Base-by-base conservation (phyloP, 2,329 filamentous ascomycete species). In the Diaporthe velutina region DNA sequence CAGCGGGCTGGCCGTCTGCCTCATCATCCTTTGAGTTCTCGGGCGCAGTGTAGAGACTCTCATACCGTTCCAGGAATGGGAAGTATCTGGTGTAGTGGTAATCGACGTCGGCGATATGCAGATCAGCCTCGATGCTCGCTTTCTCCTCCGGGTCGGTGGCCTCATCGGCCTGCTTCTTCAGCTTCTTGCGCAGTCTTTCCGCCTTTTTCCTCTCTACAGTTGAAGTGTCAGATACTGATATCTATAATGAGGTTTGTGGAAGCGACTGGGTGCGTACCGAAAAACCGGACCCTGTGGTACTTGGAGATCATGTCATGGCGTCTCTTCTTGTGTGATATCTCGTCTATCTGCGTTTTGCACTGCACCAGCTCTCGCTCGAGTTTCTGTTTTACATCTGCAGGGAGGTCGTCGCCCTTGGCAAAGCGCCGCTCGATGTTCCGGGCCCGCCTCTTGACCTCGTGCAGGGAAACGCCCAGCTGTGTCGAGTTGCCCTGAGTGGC, bases 231-330 rank as follows among this genome's bases (percentile, higher is more conserved):
- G 73, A 45, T 48, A 54, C 7, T 42, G 12, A 7, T 52, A 76
- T 22, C 66, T 67, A 52, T 17, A 3, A 13, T 1, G 3, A 38
- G 38, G 25, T 70, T 8, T 42, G 50, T 15, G 38, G 74, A 38
- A 38, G 10, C 35, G 35, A n/a, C n/a, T 10, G 10, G 35, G 12
- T 7, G 79, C 88, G 70, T 86, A 94, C 94, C 94, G 83, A 96
- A 96, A 82, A 97, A 97, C 38, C 94, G 88, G 68, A 96, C 91
- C 90, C 95, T 96, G 82, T 96, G 94, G 79, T 95, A 97, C 82
- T 92, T 93, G 68, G 87, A 87, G 76, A 96, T 95, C 90, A 96
- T 94, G 75, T 91, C 88, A 78, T 88, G 88, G 78, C 91, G 88
- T 80, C 88, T 88, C 84, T 91, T 92, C 79, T 91, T 90, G 74